Percentiles rank a stretch among this genome's conserved stretches.
These are phyloP conservation scores for Ploettnerulaceae sp. DNA, from an alignment of 2,329 filamentous ascomycete species.

Conservation along the genomic window DNA sequence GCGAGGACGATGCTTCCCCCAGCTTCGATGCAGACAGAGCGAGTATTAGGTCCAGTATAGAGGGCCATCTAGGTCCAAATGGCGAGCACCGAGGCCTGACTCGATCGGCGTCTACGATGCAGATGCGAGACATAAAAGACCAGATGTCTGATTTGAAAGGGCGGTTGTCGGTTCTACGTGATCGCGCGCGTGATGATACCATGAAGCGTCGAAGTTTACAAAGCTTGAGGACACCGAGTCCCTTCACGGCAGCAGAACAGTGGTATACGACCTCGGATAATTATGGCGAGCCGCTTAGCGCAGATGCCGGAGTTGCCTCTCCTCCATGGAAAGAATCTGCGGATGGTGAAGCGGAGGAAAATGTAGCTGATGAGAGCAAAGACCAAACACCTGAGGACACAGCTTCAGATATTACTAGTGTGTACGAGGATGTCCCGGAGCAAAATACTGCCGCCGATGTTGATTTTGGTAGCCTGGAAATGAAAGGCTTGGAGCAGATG, in stretches of 20 bases:
- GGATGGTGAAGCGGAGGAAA: conserved; percentile 10
- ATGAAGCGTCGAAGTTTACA: conserved; percentile 58
- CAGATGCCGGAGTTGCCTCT: conserved; percentile 27
- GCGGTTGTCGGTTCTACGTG: conserved; percentile 61
- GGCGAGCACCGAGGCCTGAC: conserved; percentile 25
- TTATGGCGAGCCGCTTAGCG: conserved; percentile 26
- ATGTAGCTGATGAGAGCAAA: background rate
- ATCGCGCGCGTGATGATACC: conserved; percentile 59
- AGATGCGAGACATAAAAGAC: conserved; percentile 55
- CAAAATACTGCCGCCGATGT: conserved; percentile 5
- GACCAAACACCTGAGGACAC: conserved; percentile 17
- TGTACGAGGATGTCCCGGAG: conserved; percentile 31
- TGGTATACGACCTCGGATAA: conserved; percentile 31
- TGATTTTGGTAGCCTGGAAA: background rate
- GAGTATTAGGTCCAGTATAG: conserved; percentile 24
- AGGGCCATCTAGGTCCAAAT: conserved; percentile 21
- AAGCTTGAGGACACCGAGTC: conserved; percentile 54
- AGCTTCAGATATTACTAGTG: conserved; percentile 26
- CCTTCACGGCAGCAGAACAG: conserved; percentile 35
- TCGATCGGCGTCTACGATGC: conserved; percentile 34
- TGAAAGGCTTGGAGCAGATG: conserved; percentile 1
- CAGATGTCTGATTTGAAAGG: conserved; percentile 66
- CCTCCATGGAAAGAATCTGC: conserved; percentile 24
- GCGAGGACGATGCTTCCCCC: conserved; percentile 44
- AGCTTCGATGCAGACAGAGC: conserved; percentile 23